These are phyloP conservation scores for Coemansia sp. DNA, from an alignment of 192 early-diverging fungal genomes.

Conservation along the genomic window DNA sequence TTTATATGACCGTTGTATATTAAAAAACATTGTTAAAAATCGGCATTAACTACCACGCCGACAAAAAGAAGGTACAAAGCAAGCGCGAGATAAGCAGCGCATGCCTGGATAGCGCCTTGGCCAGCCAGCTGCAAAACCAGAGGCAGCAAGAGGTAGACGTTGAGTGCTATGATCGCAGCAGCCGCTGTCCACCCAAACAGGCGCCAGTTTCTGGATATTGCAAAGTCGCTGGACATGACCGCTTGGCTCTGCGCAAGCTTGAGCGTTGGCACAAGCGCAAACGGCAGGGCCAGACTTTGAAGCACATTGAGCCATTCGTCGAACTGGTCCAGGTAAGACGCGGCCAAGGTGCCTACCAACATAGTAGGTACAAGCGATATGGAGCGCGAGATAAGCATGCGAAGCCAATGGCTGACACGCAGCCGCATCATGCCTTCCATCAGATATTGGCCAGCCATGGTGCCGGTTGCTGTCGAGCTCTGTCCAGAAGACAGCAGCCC, in stretches of 20 bases:
- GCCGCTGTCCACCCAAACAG: slow-evolving; percentile 55
- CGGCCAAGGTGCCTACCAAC: slow-evolving; percentile 62
- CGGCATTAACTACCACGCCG: slow-evolving; percentile 1
- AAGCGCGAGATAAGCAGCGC: slow-evolving; percentile 19
- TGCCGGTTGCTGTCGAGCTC: slow-evolving; percentile 84
- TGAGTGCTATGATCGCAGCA: slow-evolving; percentile 58
- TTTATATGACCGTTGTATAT: no score
- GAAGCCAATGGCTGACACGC: slow-evolving; percentile 62
- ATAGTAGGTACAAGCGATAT: slow-evolving; percentile 67
- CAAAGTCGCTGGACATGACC: slow-evolving; percentile 57
- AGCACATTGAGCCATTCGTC: slow-evolving; percentile 70
- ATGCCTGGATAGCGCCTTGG: slow-evolving; percentile 12
- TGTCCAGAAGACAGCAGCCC: slow-evolving; percentile 82
- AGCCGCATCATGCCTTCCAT: slow-evolving; percentile 81
- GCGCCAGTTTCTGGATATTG: slow-evolving; percentile 22
- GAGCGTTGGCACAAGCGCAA: slow-evolving; percentile 63
- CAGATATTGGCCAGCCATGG: slow-evolving; percentile 87
- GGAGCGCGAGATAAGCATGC: slow-evolving; percentile 61
- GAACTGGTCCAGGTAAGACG: slow-evolving; percentile 61
- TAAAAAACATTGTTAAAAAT: neutral
- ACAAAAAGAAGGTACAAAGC: slow-evolving; percentile 30
- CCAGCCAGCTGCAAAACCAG: slow-evolving; percentile 26
- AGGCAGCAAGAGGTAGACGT: slow-evolving; percentile 57
- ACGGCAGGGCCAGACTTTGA: slow-evolving; percentile 67
- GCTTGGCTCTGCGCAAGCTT: slow-evolving; percentile 57